Evolutionary conservation across 1,139 yeast genomes (phyloP).

Genomic region (Diutina scorzettiae): DNA sequence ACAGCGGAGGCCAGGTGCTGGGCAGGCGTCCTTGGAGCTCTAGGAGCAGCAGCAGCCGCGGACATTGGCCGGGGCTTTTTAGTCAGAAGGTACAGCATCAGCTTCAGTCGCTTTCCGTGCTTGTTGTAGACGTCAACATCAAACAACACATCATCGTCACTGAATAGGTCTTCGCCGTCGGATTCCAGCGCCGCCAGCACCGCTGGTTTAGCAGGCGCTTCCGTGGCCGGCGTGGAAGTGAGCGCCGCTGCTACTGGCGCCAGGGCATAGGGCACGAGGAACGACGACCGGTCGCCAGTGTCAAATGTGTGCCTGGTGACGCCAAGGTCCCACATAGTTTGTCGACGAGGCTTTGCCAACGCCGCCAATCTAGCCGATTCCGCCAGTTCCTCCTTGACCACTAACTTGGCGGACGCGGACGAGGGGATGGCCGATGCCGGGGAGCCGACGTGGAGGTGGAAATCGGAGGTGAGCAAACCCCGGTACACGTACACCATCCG

Average conservation of each 20-base stretch:
- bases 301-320: slow-evolving; percentile 37
- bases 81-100: slow-evolving; percentile 41
- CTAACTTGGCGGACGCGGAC: slow-evolving; percentile 12
- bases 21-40: slow-evolving; percentile 52
- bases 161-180: slow-evolving; percentile 10
- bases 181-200: slow-evolving; percentile 5
- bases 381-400: slow-evolving; percentile 12
- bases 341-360: slow-evolving; percentile 29
- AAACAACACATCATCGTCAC: slow-evolving; percentile 36
- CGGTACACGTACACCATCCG: slow-evolving; percentile 82
- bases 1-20: slow-evolving; percentile 43
- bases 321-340: slow-evolving; percentile 38
- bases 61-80: slow-evolving; percentile 44
- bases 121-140: slow-evolving; percentile 27
- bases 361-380: slow-evolving; percentile 19
- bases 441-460: slow-evolving; percentile 46
- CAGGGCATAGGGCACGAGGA: slow-evolving; percentile 57
- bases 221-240: slow-evolving; percentile 11
- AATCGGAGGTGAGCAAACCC: slow-evolving; percentile 61
- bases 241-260: slow-evolving; percentile 72
- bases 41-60: slow-evolving; percentile 75
- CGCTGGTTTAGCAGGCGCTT: background rate
- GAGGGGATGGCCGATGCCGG: slow-evolving; percentile 18
- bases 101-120: slow-evolving; percentile 48
- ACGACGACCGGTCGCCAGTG: slow-evolving; percentile 37